A percentile compares a stretch with the other conserved stretches of the same genome.
Evolutionary conservation across 1,284 basidiomycete genomes (phyloP).

Genomic region (Microbotryum scabiosae): DNA sequence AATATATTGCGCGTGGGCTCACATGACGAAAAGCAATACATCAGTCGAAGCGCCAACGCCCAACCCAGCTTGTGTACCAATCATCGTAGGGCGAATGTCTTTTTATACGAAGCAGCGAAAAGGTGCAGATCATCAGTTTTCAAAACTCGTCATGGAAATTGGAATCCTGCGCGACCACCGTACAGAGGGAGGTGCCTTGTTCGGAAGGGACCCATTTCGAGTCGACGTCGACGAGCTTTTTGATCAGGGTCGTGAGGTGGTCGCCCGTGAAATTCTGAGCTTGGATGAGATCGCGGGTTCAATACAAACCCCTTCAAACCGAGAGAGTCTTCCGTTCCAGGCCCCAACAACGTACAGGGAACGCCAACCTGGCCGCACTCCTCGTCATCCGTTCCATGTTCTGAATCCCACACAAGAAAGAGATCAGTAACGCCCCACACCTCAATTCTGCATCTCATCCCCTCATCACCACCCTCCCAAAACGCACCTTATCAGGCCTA

Average conservation of each 20-base stretch:
- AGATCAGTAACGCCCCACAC: neutral
- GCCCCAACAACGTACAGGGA: slow-evolving; percentile 46
- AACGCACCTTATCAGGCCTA: slow-evolving; percentile 70
- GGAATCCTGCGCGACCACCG: neutral
- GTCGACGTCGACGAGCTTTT: slow-evolving; percentile 79
- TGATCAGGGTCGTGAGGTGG: slow-evolving; percentile 72
- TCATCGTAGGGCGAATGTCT: slow-evolving; percentile 57
- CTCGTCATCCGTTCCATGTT: slow-evolving; percentile 77
- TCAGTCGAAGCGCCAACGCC: slow-evolving; percentile 82
- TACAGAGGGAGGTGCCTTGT: slow-evolving; percentile 74
- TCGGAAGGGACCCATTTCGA: slow-evolving; percentile 88
- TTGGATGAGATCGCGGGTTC: neutral
- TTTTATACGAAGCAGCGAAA: neutral
- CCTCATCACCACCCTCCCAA: too few species aligned
- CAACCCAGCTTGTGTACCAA: slow-evolving; percentile 82
- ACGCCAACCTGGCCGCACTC: slow-evolving; percentile 54
- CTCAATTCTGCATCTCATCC: neutral
- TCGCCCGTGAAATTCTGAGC: slow-evolving; percentile 59
- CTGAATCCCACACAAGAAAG: slow-evolving; percentile 32
- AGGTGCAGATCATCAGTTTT: too few species aligned
- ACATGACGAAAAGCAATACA: slow-evolving; percentile 90
- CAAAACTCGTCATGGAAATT: neutral
- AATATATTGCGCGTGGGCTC: slow-evolving; percentile 68
- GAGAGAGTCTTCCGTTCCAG: neutral
- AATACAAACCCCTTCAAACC: neutral